Base-by-base conservation (phyloP, 352 stramenopile genomes). In the Phytophthora hybrid region DNA sequence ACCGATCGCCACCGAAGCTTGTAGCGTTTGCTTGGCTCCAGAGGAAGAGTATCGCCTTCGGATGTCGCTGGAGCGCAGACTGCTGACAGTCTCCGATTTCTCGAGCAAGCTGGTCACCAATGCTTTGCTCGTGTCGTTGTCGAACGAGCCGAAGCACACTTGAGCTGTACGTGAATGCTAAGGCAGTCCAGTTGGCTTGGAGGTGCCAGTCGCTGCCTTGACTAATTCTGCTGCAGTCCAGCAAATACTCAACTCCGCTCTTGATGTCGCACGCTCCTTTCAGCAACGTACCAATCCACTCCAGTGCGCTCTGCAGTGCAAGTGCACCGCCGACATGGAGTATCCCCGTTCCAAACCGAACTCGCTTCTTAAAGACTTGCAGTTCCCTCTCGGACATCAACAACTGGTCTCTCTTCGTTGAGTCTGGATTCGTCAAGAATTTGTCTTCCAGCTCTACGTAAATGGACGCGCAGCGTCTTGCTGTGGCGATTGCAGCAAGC, bases 1-100 rank as follows among this genome's bases (percentile, higher is more conserved):
- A 37, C 11, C 14, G 26, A 31, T 69, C 60, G 7, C n/a, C 31
- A 49, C 60, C 57, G n/a, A 72, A 67, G 51, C 41, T 66, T 41
- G 57, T 52, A 6, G 49, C 51, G 7, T 21, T 68, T 46, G 66
- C 32, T 46, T 65, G 55, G 10, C 70, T 81, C 79, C 79, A 85
- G 6, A 80, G 70, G n/a, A 83, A 79, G 16, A 85, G n/a, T 4
- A 85, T 51, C n/a, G 70, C 68, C 29, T 70, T 53, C 2, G 79
- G 79, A 19, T 76, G 78, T 5, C 71, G 59, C 47, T 73, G 46
- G 13, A 80, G 39, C 16, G 41, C 67, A 9, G 64, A 44, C 11
- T 49, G 66, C 16, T 77, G 78, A 31, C 61, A 58, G 11, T 5
- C 51, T 18, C 3, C 23, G 21, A 72, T 66, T 23, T 29, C 13